Conservation (phyloP, 106 monocot genomes). For the Dendrobium officinale region DNA sequence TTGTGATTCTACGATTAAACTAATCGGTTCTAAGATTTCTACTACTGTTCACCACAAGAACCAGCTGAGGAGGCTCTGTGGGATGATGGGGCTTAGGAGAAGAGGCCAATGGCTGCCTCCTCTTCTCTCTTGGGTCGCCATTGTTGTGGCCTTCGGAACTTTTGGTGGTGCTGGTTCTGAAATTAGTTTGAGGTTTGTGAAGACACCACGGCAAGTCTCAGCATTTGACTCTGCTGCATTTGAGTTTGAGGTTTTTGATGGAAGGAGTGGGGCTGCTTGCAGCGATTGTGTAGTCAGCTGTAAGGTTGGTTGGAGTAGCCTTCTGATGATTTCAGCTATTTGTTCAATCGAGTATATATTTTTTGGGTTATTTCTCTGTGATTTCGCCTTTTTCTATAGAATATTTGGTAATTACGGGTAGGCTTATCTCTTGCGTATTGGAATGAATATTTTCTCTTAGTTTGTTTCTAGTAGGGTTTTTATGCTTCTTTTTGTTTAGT, state of each 20-base stretch:
- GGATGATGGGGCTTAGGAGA: slow-evolving; percentile 17
- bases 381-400: too few species aligned
- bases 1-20: neutral
- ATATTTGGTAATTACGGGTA: neutral
- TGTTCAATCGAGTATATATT: neutral
- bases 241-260: slow-evolving; percentile 33
- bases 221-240: slow-evolving; percentile 38
- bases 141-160: neutral
- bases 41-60: neutral
- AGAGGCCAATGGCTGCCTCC: slow-evolving; percentile 17
- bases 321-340: neutral
- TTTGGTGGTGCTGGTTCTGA: slow-evolving; percentile 18
- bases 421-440: neutral
- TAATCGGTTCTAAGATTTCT: too few species aligned
- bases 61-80: neutral
- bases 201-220: slow-evolving; percentile 30
- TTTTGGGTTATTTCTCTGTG: neutral
- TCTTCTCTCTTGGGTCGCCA: slow-evolving; percentile 1
- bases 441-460: neutral
- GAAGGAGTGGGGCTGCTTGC: slow-evolving; percentile 22
- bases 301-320: slow-evolving; percentile 31
- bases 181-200: slow-evolving; percentile 19
- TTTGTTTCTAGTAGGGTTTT: neutral
- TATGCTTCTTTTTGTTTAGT: too few species aligned
- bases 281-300: slow-evolving; percentile 35